Percentiles rank a stretch among this genome's conserved stretches.
Evolutionary conservation across 2,329 filamentous ascomycete genomes (phyloP).

Genomic region (Penicillium sp.): DNA sequence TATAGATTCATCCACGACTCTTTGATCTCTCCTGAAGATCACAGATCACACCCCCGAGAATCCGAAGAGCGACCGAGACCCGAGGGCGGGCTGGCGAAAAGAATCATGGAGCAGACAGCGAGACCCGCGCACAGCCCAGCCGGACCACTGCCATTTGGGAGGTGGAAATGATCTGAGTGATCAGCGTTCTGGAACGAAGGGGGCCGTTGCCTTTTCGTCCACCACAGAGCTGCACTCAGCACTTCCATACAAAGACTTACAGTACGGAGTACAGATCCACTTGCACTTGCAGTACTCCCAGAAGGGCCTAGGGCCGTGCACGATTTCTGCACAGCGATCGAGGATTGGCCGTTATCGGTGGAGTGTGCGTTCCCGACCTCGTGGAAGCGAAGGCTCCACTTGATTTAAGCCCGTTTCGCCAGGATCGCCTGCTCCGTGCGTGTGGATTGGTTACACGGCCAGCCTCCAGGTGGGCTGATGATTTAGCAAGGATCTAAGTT

Average conservation of each 20-base stretch:
- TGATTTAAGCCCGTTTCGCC: constrained; percentile 15
- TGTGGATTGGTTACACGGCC: constrained; percentile 1
- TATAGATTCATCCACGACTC: neutral
- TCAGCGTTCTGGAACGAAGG: constrained; percentile 28
- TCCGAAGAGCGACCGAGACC: neutral
- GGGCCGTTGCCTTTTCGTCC: constrained; percentile 9
- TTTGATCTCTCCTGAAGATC: constrained; percentile 25
- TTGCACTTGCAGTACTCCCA: no score
- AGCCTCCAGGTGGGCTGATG: neutral
- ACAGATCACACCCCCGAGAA: neutral
- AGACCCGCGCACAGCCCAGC: neutral
- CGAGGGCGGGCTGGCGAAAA: neutral
- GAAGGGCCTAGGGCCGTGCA: constrained; percentile 15
- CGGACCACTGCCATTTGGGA: constrained; percentile 1
- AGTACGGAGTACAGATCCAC: neutral
- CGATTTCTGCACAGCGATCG: constrained; percentile 21
- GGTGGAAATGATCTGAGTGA: constrained; percentile 18
- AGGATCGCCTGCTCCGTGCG: constrained; percentile 27
- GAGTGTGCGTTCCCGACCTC: constrained; percentile 22
- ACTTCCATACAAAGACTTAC: no score
- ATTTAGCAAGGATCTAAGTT: neutral
- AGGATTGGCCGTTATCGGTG: constrained; percentile 24
- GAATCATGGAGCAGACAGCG: neutral
- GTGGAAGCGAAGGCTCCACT: constrained; percentile 31
- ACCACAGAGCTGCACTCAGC: neutral